Evolutionary conservation across 768 basidiomycete species (phyloP).

Genomic region (Lentinula raphanica): DNA sequence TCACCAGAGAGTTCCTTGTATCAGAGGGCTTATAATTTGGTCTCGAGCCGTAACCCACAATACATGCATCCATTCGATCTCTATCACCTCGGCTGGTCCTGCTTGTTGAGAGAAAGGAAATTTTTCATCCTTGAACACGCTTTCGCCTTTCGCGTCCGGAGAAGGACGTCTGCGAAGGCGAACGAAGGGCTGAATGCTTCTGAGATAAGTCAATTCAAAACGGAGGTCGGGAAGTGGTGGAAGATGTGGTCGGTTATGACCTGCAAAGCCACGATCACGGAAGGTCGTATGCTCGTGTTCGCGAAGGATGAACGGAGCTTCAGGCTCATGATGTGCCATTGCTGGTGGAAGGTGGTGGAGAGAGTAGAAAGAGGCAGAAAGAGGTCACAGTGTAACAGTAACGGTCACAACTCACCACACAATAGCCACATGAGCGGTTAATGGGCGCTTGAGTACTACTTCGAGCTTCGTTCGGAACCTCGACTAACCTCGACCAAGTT

Average conservation of each 20-base stretch:
- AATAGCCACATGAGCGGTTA: too few species aligned
- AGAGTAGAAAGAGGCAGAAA: too few species aligned
- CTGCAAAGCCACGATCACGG: neutral
- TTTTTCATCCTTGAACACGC: neutral
- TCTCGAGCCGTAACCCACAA: constrained; percentile 1
- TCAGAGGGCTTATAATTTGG: constrained; percentile 4
- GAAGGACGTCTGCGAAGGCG: constrained; percentile 27
- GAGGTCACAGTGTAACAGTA: too few species aligned
- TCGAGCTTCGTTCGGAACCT: too few species aligned
- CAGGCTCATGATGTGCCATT: too few species aligned
- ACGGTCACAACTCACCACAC: too few species aligned
- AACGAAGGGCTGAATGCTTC: constrained; percentile 51
- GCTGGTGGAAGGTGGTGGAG: too few species aligned
- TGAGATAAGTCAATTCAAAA: constrained; percentile 68
- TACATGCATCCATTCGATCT: constrained; percentile 2
- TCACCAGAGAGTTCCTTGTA: constrained; percentile 2
- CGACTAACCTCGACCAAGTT: too few species aligned
- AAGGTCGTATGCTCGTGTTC: neutral
- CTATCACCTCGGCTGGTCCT: neutral
- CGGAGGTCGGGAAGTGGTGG: constrained; percentile 68
- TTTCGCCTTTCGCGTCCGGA: too few species aligned
- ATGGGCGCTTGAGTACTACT: too few species aligned
- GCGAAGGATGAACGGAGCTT: neutral
- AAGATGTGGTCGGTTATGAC: constrained; percentile 28
- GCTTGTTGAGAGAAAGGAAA: neutral